Evolutionary conservation across 2,329 filamentous ascomycete genomes (phyloP).

Genomic region (Ceratocystis alfenasii): DNA sequence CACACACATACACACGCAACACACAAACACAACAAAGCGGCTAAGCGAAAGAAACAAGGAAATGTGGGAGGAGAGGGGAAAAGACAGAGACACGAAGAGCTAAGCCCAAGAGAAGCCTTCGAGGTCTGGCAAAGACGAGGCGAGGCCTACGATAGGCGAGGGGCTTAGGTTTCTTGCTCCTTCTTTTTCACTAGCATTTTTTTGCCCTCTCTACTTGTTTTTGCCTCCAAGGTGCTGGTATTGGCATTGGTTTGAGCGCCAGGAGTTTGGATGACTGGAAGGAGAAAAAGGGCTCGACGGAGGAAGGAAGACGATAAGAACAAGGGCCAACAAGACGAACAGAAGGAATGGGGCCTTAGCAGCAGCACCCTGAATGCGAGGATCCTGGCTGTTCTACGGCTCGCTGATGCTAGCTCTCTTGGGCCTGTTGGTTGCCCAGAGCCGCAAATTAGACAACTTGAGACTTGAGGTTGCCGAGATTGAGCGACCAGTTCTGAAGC

Average conservation of each 20-base stretch:
- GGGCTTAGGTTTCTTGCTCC: too few species aligned
- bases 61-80: neutral
- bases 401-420: neutral
- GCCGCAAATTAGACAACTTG: neutral
- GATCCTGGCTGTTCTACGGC: neutral
- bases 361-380: neutral
- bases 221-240: too few species aligned
- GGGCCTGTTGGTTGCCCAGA: neutral
- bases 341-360: neutral
- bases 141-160: neutral
- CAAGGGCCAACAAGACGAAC: neutral
- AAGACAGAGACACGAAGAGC: neutral
- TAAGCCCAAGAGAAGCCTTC: neutral
- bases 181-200: too few species aligned
- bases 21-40: neutral
- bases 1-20: neutral
- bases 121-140: neutral
- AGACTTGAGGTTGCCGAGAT: conserved; percentile 7
- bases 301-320: neutral
- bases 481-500: neutral
- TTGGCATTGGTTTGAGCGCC: too few species aligned
- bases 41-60: conserved; percentile 5
- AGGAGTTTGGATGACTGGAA: neutral
- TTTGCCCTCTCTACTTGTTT: too few species aligned
- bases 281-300: neutral